Percentiles rank a stretch among this genome's conserved stretches.
phyloP scores from a whole-genome alignment of 441 rosid genomes.

The Breynia disticha region DNA sequence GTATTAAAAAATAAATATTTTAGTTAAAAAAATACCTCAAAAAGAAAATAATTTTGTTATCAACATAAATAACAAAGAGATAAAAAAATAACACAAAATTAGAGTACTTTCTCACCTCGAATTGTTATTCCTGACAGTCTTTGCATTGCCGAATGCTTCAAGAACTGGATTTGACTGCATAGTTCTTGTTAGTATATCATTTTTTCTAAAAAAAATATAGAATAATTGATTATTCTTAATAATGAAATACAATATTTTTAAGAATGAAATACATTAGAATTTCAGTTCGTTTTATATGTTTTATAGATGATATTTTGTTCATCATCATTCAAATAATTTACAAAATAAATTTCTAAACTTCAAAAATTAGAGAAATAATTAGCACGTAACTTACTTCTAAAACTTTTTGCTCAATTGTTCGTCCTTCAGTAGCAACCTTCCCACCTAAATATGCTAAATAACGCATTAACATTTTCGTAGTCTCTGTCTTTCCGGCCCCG shows the following conservation, averaged over 20 bases:
- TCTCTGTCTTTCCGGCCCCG: conserved; percentile 95
- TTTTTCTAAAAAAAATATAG: too few relatives aligned
- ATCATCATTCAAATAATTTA: too few relatives aligned
- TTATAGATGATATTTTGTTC: too few relatives aligned
- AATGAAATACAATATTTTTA: too few relatives aligned
- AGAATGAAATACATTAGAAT: too few relatives aligned
- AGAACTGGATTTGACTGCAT: conserved; percentile 97
- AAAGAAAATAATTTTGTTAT: too few relatives aligned
- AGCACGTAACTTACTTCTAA: conserved; percentile 64
- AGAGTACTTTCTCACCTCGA: conserved; percentile 49
- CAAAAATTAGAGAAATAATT: too few relatives aligned
- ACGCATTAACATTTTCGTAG: conserved; percentile 89
- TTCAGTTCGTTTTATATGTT: too few relatives aligned
- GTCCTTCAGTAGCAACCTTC: conserved; percentile 49
- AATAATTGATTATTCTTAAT: too few relatives aligned
- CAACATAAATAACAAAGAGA: not conserved
- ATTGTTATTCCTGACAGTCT: conserved; percentile 84
- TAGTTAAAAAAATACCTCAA: too few relatives aligned
- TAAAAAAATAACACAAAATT: not conserved
- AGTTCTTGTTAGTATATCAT: conserved; percentile 19
- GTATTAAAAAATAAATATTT: too few relatives aligned
- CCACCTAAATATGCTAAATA: conserved; percentile 89
- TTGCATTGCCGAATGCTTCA: conserved; percentile 97
- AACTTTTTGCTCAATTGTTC: conserved; percentile 73
- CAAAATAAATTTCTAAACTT: too few relatives aligned